Conservation (phyloP, 2,329 filamentous ascomycete species). For the Talaromyces pinophilus region DNA sequence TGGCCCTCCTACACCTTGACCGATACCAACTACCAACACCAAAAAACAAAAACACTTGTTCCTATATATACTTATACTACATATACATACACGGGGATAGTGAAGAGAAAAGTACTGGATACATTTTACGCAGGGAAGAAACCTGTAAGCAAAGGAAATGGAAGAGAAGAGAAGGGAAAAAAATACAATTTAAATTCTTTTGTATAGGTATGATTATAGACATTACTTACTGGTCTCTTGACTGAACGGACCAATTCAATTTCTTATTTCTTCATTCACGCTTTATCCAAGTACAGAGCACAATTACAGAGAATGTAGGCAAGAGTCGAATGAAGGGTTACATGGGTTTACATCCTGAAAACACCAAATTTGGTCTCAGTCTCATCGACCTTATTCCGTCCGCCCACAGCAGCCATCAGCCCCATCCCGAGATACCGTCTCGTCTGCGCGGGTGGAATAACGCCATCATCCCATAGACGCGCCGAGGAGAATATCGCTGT, state of each 20-base stretch:
- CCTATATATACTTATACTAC: conserved; percentile 14
- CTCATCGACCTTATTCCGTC: conserved; percentile 58
- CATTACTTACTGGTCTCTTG: not conserved
- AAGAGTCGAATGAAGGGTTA: not conserved
- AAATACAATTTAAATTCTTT: conserved; percentile 7
- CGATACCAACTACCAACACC: not conserved
- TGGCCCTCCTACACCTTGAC: conserved; percentile 7
- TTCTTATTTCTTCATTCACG: not conserved
- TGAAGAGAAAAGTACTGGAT: conserved; percentile 9
- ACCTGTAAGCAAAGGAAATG: not conserved
- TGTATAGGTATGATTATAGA: conserved; percentile 19
- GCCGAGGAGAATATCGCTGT: conserved; percentile 87
- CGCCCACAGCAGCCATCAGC: conserved; percentile 70
- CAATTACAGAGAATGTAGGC: not conserved
- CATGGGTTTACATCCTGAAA: conserved; percentile 70
- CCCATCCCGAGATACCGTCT: conserved; percentile 70
- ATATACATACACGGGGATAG: not conserved
- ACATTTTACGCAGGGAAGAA: conserved; percentile 1
- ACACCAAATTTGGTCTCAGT: conserved; percentile 72
- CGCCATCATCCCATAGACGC: conserved; percentile 84
- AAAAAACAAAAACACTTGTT: conserved; percentile 5
- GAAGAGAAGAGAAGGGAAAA: not conserved
- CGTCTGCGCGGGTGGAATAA: conserved; percentile 77
- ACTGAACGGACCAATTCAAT: conserved; percentile 5
- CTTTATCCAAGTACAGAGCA: not conserved